Evolutionary conservation across 768 basidiomycete genomes (phyloP), one percentile per base, ranked within the genome.

Genomic region (Chalciporus pseudorubinellus): DNA sequence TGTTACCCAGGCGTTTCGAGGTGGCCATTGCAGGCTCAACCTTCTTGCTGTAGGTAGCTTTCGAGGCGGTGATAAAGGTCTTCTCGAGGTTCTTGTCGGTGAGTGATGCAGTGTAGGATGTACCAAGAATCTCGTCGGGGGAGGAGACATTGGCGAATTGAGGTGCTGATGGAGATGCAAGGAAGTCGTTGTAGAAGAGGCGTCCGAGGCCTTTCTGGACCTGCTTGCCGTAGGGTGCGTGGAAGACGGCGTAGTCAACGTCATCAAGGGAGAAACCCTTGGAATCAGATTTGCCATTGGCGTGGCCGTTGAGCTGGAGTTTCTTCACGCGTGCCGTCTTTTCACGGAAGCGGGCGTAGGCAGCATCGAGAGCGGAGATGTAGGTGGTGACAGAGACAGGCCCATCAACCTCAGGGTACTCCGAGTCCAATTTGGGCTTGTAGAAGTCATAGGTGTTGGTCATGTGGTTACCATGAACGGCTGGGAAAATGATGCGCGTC

Each of bases 361-460:
- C 84, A 47, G 82, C 80, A 69, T 99, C 97, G 52, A 99, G 81
- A 31, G 95, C 93, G 52, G 89, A 86, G 62, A 95, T 85, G 75
- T 99, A 99, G 39, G 92, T 92, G 47, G 91, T 89, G 52, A 97
- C 89, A 8, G 97, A 95, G 40, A 95, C 87, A 6, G 95, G 97
- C 3, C 97, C 97, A 66, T 99, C 95, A 44, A 99, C 95, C 62
- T 91, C 89, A 53, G 97, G 97, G 70, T 94, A 95, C 70, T 95
- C 92, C 19, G 92, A 95, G 49, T 87, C 85, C 19, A 98, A 84
- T 61, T 92, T 86, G 43, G 97, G 97, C 77, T 99, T 99, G 86
- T 97, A 99, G 72, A 98, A 98, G 74, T 99, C 97, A 72, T 95
- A 98, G 0, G 87, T 92, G 77, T 99, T 95, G 55, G 88, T 87